Evolutionary conservation across 345 rosid genomes (phyloP), one percentile per base, ranked within the genome.

Genomic region (Theobroma cacao): DNA sequence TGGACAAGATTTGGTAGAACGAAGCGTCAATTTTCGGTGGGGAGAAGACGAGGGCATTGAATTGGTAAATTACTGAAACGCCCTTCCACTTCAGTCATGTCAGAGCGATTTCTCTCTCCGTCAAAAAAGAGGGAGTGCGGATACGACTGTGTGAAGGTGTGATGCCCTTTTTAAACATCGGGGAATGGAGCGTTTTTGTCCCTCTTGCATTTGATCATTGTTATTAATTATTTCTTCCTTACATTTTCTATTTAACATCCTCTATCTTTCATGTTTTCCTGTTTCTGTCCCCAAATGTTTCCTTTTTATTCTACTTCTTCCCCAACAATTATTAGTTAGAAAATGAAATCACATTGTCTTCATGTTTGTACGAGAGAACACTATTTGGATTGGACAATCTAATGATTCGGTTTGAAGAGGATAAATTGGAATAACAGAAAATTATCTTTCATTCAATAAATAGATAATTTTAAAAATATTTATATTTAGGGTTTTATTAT

Each of bases 151-250:
- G 56, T 18, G 56, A 18, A 8, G 9, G 67, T 28, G 34, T 12
- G 38, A 43, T 2, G 10, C 28, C 34, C 64, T 64, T 79, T 73
- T 20, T 40, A 40, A 31, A n/a, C 75, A 33, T 65, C 20, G 74
- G 75, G 56, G 82, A 30, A 22, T 56, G 82, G 17, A 62, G 58
- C 1, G 31, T 66, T 55, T 79, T 75, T 78, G 75, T 67, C 59
- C 34, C 11, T 31, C 56, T 34, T 14, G 40, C 38, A 45, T 7
- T 50, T 18, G 26, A 2, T 12, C 3, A 24, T 45, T 41, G 20
- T 18, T 52, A 18, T 3, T 52, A 26, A 22, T 26, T 22, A 59
- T 59, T 52, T 52, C 9, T 15, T 0, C 12, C 31, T 15, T 58
- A 2, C 62, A 60, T 53, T 63, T 47, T 26, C 43, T 52, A 8